phyloP scores from a whole-genome alignment of 2,329 filamentous ascomycete genomes.

The Aspergillus pseudoterreus region DNA sequence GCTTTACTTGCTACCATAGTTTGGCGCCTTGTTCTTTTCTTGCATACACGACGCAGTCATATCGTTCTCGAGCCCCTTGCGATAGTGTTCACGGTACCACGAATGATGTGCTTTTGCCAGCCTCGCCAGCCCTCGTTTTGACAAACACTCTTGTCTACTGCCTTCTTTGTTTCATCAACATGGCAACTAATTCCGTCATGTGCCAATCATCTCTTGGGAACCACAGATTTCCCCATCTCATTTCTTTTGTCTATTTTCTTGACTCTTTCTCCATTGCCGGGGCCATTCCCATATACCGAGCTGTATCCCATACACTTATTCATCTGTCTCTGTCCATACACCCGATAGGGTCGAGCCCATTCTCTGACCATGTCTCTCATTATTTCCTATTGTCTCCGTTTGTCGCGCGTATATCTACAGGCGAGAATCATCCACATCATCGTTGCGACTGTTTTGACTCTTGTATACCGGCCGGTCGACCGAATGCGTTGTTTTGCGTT shows the following conservation, averaged over 20 bases:
- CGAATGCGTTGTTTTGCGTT: slow-evolving; percentile 7
- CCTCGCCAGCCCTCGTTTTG: neutral
- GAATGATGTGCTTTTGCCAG: slow-evolving; percentile 27
- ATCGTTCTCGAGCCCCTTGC: slow-evolving; percentile 9
- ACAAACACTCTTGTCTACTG: neutral
- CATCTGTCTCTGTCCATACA: slow-evolving; percentile 1
- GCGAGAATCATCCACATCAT: neutral
- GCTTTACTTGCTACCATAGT: slow-evolving; percentile 13
- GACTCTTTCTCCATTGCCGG: neutral
- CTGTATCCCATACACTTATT: slow-evolving; percentile 1
- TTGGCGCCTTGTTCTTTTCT: slow-evolving; percentile 11
- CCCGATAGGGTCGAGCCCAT: neutral
- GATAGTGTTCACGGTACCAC: slow-evolving; percentile 29
- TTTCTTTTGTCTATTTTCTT: slow-evolving; percentile 1
- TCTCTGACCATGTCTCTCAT: slow-evolving; percentile 2
- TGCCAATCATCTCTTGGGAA: slow-evolving; percentile 13
- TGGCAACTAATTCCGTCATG: slow-evolving; percentile 12
- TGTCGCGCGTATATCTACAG: neutral
- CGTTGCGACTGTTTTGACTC: neutral
- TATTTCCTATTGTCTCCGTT: neutral
- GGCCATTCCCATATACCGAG: no score
- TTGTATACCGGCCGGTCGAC: slow-evolving; percentile 9
- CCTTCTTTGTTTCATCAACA: slow-evolving; percentile 4
- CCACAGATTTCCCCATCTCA: slow-evolving; percentile 9
- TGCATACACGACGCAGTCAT: slow-evolving; percentile 16